phyloP scores from a whole-genome alignment of 495 filamentous ascomycete species.

The Endocarpon pusillum region DNA sequence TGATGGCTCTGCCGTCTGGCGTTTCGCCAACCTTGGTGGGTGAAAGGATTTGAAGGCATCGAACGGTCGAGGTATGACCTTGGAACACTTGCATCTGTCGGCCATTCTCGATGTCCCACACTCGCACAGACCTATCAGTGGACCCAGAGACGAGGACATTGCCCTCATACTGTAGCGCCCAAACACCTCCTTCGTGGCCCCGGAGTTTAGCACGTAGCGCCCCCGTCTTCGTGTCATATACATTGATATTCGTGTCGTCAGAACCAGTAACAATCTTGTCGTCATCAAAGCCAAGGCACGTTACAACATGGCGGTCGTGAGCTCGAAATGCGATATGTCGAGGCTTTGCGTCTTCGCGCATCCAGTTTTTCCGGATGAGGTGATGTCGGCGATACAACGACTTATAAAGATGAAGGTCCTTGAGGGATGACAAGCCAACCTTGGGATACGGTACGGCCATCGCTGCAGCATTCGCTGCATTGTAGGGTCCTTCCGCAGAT shows the following conservation, averaged over 20 bases:
- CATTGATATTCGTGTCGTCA: conserved; percentile 94
- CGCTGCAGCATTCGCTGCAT: conserved; percentile 66
- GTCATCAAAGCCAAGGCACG: conserved; percentile 90
- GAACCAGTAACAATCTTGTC: conserved; percentile 97
- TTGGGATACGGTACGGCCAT: conserved; percentile 66
- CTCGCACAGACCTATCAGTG: conserved; percentile 85
- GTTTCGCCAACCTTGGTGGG: conserved; percentile 60
- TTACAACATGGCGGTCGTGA: conserved; percentile 91
- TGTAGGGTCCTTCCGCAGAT: conserved; percentile 60
- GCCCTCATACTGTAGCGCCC: conserved; percentile 92
- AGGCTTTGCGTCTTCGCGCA: conserved; percentile 67
- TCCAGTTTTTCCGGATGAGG: conserved; percentile 82
- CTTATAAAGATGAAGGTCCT: conserved; percentile 82
- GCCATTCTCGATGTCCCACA: conserved; percentile 92
- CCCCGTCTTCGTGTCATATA: conserved; percentile 94
- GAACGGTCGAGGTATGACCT: conserved; percentile 92
- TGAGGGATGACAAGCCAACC: conserved; percentile 59
- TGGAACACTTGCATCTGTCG: conserved; percentile 89
- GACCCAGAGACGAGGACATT: conserved; percentile 92
- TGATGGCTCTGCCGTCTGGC: conserved; percentile 54
- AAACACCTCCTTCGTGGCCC: conserved; percentile 94
- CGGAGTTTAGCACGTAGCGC: conserved; percentile 63
- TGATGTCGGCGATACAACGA: conserved; percentile 86
- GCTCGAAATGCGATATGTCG: conserved; percentile 89
- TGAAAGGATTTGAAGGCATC: conserved; percentile 88